Evolutionary conservation across 257 asterid genomes (phyloP).

Genomic region (Oldenlandia corymbosa): DNA sequence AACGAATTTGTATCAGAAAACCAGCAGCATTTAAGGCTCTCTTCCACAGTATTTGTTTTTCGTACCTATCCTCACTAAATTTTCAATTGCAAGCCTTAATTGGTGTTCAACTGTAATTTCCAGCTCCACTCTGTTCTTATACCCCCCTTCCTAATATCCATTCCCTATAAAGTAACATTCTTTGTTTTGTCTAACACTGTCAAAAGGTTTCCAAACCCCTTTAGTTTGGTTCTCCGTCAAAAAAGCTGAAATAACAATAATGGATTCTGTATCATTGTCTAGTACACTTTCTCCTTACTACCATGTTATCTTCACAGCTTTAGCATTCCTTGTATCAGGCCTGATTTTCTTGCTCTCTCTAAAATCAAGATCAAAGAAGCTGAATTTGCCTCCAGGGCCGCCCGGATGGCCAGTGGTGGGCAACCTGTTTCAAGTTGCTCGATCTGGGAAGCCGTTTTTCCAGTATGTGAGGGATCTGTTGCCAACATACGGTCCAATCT

Average conservation of each 20-base stretch:
- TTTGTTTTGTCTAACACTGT: too few relatives aligned
- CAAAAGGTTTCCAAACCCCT: too few relatives aligned
- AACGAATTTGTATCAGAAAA: not conserved
- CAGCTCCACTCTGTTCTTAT: constrained; percentile 17
- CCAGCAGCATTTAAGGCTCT: constrained; percentile 15
- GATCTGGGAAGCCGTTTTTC: constrained; percentile 73
- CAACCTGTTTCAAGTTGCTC: constrained; percentile 80
- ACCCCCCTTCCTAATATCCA: not conserved
- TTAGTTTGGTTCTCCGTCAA: not conserved
- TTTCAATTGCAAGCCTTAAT: constrained; percentile 9
- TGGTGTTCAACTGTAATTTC: constrained; percentile 25
- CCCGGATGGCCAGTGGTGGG: constrained; percentile 89
- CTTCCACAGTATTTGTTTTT: constrained; percentile 1
- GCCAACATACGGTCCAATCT: constrained; percentile 60
- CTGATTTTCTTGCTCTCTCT: constrained; percentile 40
- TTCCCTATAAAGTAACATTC: too few relatives aligned
- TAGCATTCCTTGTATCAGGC: constrained; percentile 39
- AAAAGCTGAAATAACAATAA: constrained; percentile 24
- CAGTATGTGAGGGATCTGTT: constrained; percentile 56
- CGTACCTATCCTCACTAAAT: not conserved
- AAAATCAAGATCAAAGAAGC: constrained; percentile 42
- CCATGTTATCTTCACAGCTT: constrained; percentile 54
- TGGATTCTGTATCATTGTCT: constrained; percentile 46
- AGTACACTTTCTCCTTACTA: constrained; percentile 48
- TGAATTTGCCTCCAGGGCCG: constrained; percentile 82